Base-by-base conservation (phyloP, 441 rosid species). In the Gossypium schwendimanii region DNA sequence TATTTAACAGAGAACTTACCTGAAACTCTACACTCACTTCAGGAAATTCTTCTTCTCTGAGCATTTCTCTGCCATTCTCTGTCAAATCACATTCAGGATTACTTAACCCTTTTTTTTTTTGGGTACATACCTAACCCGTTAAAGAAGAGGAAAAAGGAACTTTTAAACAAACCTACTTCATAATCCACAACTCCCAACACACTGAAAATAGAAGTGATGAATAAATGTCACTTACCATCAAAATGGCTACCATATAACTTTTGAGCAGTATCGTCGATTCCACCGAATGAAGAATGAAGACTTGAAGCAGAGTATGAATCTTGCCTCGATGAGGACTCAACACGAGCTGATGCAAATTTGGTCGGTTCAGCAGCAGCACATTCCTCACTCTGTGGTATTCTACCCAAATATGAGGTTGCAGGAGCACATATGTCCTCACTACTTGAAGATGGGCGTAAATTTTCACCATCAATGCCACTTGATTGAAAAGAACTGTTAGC, bases 11-110 rank as follows among this genome's bases (percentile, higher is more conserved):
- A 39, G 59, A 69, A 58, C 73, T 61, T 68, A 87, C 94, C 90
- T 82, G 94, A 81, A 86, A 89, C 63, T 89, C 94, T 76, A 84
- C 82, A 66, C 82, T 84, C 73, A 89, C 87, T 78, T 89, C 94
- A 47, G 87, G 80, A 75, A 86, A 87, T 58, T 86, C 91, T 74
- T 80, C 89, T 75, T 86, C 91, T 73, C 73, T 74, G 76, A 57
- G 78, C 24, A 77, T 39, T 57, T 82, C 86, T 53, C 79, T 63
- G 7, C 81, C 84, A 61, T 77, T 76, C 17, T 77, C 93, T 87
- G 86, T 62, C 71, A 59, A 55, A 70, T 9, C 33, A 80, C 33
- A 81, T 75, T 52, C 62, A 63, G 73, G 11, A n/a, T 63, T 67
- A 39, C 44, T 39, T 39, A 39, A 39, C 11, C 11, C 11, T 1